These are phyloP conservation scores for Pseudogymnoascus sp. DNA, from an alignment of 2,329 filamentous ascomycete species.

Conservation along the genomic window DNA sequence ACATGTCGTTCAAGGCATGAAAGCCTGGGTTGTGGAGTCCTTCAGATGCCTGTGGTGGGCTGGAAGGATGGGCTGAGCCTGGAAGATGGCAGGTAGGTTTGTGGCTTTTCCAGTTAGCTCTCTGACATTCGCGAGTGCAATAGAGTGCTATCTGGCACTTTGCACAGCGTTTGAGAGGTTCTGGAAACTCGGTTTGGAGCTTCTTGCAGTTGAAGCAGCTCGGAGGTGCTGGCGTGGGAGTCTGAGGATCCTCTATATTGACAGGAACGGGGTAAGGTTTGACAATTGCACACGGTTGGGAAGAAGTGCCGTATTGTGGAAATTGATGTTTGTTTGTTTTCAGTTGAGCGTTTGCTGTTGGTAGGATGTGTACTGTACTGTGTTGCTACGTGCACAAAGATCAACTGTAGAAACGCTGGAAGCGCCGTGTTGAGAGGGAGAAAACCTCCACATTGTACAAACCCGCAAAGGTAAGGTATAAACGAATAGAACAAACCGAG, in stretches of 20 bases:
- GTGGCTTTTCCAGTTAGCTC: conserved; percentile 20
- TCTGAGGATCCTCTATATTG: background rate
- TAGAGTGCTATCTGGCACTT: conserved; percentile 21
- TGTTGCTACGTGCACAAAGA: background rate
- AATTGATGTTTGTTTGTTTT: background rate
- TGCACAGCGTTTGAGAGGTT: conserved; percentile 16
- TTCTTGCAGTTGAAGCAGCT: background rate
- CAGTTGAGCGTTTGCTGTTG: background rate
- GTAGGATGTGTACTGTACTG: background rate
- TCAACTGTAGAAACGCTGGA: background rate
- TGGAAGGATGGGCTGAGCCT: conserved; percentile 14
- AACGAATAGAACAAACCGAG: background rate
- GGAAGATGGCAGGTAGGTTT: conserved; percentile 22
- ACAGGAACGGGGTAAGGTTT: background rate
- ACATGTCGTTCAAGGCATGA: background rate
- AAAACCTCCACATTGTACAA: too few relatives aligned
- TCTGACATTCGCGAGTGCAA: conserved; percentile 23
- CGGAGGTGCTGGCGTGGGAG: background rate
- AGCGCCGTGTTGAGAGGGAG: background rate
- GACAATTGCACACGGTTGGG: background rate
- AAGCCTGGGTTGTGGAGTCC: background rate
- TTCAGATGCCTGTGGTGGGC: background rate
- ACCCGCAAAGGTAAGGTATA: too few relatives aligned
- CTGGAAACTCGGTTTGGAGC: background rate
- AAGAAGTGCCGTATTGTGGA: background rate